Evolutionary conservation across 2,329 filamentous ascomycete species (phyloP).

Genomic region (Dactylellina parvicollis): DNA sequence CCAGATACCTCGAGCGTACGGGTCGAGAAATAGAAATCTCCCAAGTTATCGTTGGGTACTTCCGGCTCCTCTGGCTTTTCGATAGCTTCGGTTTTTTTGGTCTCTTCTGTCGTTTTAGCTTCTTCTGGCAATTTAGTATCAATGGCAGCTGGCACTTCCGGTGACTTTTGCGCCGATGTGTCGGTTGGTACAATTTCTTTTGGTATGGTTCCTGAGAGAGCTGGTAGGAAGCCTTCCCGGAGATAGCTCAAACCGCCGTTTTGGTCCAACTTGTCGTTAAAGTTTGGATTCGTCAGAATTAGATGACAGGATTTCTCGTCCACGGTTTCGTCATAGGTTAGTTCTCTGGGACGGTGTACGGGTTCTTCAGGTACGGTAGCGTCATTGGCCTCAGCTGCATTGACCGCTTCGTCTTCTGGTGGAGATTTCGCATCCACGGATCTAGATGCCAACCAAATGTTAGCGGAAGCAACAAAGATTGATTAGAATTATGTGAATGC

Average conservation of each 20-base stretch:
- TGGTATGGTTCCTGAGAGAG: background rate
- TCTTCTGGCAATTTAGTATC: too few species aligned
- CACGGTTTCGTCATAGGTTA: conserved; percentile 15
- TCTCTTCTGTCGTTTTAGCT: too few species aligned
- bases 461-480: background rate
- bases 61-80: too few species aligned
- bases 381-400: background rate
- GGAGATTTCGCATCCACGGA: background rate
- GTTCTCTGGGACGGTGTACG: background rate
- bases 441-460: background rate
- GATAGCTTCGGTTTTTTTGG: too few species aligned
- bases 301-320: conserved; percentile 14
- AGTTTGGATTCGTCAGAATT: conserved; percentile 16
- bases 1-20: background rate
- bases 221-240: background rate
- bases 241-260: background rate
- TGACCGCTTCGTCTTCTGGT: background rate
- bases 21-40: background rate
- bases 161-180: background rate
- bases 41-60: background rate
- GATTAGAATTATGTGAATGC: background rate
- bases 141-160: too few species aligned
- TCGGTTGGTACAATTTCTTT: background rate
- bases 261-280: conserved; percentile 8
- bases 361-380: background rate